A percentile compares a stretch with the other conserved stretches of the same genome.
Conservation (phyloP, 164 flowering plant species). For the Aristolochia fimbriata region DNA sequence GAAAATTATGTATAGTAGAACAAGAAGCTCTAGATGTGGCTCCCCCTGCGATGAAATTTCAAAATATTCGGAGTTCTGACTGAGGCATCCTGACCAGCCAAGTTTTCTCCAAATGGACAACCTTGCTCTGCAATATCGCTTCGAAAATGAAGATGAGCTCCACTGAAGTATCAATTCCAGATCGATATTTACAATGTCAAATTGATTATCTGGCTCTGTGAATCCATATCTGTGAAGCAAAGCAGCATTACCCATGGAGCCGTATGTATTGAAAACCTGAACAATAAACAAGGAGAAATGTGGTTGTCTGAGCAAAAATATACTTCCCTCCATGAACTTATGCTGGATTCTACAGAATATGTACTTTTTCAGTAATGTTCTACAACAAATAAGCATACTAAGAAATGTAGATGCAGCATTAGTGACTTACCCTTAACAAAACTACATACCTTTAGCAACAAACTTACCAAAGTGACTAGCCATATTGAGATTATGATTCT, state of each 20-base stretch:
- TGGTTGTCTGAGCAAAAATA: not conserved
- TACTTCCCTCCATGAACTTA: not conserved
- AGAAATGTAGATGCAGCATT: too few species aligned
- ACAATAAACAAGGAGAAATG: not conserved
- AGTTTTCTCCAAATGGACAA: slow-evolving; percentile 69
- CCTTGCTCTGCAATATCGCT: slow-evolving; percentile 53
- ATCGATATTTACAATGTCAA: slow-evolving; percentile 75
- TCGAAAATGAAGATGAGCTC: slow-evolving; percentile 45
- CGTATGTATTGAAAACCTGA: slow-evolving; percentile 92
- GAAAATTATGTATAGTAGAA: slow-evolving; percentile 48
- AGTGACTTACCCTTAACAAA: too few species aligned
- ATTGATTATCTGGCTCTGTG: slow-evolving; percentile 70
- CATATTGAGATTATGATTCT: too few species aligned
- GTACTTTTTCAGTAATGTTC: too few species aligned
- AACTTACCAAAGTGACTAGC: too few species aligned
- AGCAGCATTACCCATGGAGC: slow-evolving; percentile 83
- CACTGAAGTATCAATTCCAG: slow-evolving; percentile 53
- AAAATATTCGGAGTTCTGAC: slow-evolving; percentile 71
- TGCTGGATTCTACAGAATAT: not conserved
- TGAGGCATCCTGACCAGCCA: slow-evolving; percentile 45
- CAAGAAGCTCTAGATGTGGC: slow-evolving; percentile 68
- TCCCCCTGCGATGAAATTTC: slow-evolving; percentile 71
- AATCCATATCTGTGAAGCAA: slow-evolving; percentile 96
- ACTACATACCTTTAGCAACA: too few species aligned
- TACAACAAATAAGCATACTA: too few species aligned